phyloP scores from a whole-genome alignment of 805 yeast species.

The Kluyveromyces aestuarii region DNA sequence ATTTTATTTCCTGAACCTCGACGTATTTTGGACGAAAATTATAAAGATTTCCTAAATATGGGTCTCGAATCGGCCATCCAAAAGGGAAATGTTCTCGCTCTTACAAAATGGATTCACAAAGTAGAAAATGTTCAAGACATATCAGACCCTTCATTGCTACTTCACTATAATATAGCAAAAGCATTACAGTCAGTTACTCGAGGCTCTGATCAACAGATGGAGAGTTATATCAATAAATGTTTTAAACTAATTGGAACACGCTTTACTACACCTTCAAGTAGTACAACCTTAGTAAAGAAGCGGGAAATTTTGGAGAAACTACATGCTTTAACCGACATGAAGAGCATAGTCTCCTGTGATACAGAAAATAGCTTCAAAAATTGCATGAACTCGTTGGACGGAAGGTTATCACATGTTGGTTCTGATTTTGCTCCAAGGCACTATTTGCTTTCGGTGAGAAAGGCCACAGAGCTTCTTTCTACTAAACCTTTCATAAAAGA shows the following conservation, averaged over 20 bases:
- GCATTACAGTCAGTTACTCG: conserved; percentile 40
- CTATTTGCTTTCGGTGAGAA: conserved; percentile 50
- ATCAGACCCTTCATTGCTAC: conserved; percentile 45
- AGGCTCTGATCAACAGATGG: conserved; percentile 28
- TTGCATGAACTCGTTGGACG: conserved; percentile 13
- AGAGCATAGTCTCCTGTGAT: conserved; percentile 26
- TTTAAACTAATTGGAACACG: conserved; percentile 52
- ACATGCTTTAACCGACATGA: conserved; percentile 56
- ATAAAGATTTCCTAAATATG: conserved; percentile 47
- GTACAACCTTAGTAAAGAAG: conserved; percentile 43
- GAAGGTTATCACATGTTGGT: conserved; percentile 30
- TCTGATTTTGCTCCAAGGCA: conserved; percentile 52
- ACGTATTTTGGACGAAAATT: conserved; percentile 24
- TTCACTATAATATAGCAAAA: conserved; percentile 57
- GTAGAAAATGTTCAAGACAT: conserved; percentile 36
- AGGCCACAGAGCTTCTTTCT: conserved; percentile 33
- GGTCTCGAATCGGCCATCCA: conserved; percentile 72
- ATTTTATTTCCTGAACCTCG: conserved; percentile 29
- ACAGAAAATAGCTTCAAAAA: conserved; percentile 10
- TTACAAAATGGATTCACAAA: conserved; percentile 50
- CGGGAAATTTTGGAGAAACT: conserved; percentile 41
- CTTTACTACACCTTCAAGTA: conserved; percentile 38
- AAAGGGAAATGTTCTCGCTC: conserved; percentile 42
- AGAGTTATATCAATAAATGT: conserved; percentile 39
- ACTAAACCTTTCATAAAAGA: conserved; percentile 13